phyloP scores from a whole-genome alignment of 441 rosid genomes.

The Lepidium campestre region DNA sequence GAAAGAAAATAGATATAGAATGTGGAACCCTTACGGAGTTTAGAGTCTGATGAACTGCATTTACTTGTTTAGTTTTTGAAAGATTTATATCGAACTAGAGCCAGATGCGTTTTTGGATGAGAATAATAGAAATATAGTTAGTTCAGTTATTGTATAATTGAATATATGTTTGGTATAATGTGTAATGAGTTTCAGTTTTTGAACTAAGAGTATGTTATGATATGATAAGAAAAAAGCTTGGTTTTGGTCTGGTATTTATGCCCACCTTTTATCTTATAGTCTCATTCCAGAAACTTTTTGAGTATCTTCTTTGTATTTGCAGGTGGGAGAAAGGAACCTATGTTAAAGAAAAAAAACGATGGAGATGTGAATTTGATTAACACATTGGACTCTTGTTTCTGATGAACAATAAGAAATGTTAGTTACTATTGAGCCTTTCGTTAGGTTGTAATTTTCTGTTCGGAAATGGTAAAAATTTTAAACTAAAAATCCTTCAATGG shows the following conservation, averaged over 20 bases:
- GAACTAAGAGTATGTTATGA: not conserved
- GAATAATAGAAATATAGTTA: not conserved
- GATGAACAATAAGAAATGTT: not conserved
- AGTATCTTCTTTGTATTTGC: not conserved
- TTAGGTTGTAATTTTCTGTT: not conserved
- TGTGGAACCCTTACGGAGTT: not conserved
- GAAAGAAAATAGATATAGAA: not conserved
- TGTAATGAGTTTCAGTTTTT: not conserved
- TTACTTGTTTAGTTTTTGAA: not conserved
- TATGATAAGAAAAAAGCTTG: not conserved
- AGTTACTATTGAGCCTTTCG: not conserved
- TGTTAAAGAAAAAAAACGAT: not conserved
- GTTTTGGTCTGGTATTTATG: not conserved
- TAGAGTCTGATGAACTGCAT: not conserved
- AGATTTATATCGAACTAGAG: not conserved
- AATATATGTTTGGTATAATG: not conserved
- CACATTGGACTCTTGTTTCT: not conserved
- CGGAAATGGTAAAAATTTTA: too few species aligned
- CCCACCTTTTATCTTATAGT: not conserved
- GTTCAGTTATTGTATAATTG: not conserved
- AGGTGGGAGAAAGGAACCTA: not conserved
- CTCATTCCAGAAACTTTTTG: not conserved
- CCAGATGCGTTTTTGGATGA: not conserved
- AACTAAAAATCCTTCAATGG: too few species aligned
- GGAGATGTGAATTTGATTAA: conserved; percentile 6